Conservation (phyloP, 176 grass and related monocot genomes). For the Neostapfia colusana region DNA sequence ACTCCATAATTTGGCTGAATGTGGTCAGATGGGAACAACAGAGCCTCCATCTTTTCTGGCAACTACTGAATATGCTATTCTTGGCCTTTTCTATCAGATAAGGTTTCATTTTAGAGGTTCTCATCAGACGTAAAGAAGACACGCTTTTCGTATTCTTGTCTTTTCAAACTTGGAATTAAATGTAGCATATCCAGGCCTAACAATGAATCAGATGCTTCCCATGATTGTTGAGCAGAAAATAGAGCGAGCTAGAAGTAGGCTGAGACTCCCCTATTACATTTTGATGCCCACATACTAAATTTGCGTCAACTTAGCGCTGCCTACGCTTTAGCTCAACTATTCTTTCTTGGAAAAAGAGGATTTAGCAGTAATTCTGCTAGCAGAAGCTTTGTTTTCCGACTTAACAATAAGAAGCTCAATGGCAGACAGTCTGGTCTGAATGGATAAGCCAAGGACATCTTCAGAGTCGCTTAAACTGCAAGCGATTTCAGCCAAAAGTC, state of each 20-base stretch:
- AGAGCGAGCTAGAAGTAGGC: conserved; percentile 22
- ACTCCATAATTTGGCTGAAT: background rate
- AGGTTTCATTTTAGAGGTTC: conserved; percentile 55
- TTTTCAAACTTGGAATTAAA: conserved; percentile 33
- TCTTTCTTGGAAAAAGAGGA: background rate
- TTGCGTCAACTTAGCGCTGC: background rate
- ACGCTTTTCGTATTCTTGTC: conserved; percentile 31
- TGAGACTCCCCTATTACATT: background rate
- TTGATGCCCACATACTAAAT: conserved; percentile 9
- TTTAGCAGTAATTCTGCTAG: background rate
- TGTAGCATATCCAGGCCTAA: conserved; percentile 24
- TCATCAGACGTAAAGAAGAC: conserved; percentile 35
- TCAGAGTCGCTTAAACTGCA: conserved; percentile 10
- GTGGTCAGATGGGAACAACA: conserved; percentile 27
- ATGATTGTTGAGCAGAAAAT: conserved; percentile 21
- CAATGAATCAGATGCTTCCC: conserved; percentile 41
- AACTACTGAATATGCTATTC: conserved; percentile 54
- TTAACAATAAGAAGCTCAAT: background rate
- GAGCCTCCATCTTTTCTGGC: conserved; percentile 42
- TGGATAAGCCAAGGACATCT: conserved; percentile 30
- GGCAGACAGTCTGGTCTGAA: background rate
- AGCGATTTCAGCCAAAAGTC: conserved; percentile 13
- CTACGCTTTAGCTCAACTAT: background rate
- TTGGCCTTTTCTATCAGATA: conserved; percentile 52
- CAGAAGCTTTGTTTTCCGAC: background rate